These are phyloP conservation scores for Amauroascus verrucosus DNA, from an alignment of 2,329 filamentous ascomycete species.

Conservation along the genomic window DNA sequence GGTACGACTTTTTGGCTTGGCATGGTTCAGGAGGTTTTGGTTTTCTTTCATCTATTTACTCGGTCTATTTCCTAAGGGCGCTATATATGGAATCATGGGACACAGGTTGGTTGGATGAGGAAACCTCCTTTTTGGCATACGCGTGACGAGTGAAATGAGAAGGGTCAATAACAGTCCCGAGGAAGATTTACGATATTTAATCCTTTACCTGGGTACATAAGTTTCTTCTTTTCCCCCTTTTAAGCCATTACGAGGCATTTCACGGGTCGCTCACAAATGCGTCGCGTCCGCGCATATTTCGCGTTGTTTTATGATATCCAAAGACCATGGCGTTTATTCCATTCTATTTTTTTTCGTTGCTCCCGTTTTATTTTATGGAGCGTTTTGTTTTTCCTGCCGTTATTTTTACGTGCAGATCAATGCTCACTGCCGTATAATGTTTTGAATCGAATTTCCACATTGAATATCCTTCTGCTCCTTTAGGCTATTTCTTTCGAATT, in stretches of 20 bases:
- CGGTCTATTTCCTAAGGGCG: background rate
- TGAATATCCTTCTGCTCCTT: background rate
- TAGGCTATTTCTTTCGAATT: too few relatives aligned
- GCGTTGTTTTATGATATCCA: constrained; percentile 10
- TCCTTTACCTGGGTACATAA: constrained; percentile 3
- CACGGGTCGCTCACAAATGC: background rate
- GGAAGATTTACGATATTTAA: constrained; percentile 1
- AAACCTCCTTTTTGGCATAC: background rate
- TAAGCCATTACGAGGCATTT: background rate
- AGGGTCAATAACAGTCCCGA: background rate
- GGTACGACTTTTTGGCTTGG: background rate
- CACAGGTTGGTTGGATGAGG: background rate
- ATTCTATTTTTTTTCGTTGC: background rate
- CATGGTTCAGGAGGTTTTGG: background rate
- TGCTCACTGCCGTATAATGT: background rate
- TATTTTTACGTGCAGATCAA: too few relatives aligned
- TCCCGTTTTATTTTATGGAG: background rate
- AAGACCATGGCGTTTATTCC: constrained; percentile 6
- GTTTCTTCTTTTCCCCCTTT: background rate
- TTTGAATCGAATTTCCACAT: background rate
- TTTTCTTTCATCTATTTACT: background rate
- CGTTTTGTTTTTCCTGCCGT: background rate
- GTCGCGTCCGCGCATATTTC: background rate
- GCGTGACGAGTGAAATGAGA: constrained; percentile 4
- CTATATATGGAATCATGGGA: background rate